Evolutionary conservation across 495 filamentous ascomycete species (phyloP).

Genomic region (Penicillium nucicola): DNA sequence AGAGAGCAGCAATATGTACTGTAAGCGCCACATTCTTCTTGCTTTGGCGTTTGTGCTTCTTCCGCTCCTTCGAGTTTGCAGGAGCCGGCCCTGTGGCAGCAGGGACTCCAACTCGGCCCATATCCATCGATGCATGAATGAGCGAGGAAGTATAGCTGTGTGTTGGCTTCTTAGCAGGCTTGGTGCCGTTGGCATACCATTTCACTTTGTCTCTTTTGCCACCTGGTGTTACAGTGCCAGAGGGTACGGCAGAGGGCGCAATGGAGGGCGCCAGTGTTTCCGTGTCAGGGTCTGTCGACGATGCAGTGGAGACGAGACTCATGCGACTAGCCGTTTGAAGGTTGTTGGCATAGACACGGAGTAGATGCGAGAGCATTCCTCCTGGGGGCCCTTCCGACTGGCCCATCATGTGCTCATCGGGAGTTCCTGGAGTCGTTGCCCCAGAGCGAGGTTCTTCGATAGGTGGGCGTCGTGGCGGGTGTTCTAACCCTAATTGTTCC

Average conservation of each 20-base stretch:
- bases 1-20: conserved; percentile 81
- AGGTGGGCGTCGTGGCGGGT: not conserved
- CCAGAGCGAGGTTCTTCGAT: conserved; percentile 12
- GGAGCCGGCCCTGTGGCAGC: conserved; percentile 27
- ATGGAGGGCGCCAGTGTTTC: too few species aligned
- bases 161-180: conserved; percentile 41
- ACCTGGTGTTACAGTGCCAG: conserved; percentile 15
- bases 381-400: conserved; percentile 17
- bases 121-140: conserved; percentile 48
- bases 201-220: conserved; percentile 34
- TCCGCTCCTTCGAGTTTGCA: conserved; percentile 25
- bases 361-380: conserved; percentile 24
- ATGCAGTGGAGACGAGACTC: conserved; percentile 18
- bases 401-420: conserved; percentile 16
- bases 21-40: conserved; percentile 64
- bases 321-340: conserved; percentile 18
- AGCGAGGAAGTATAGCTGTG: conserved; percentile 44
- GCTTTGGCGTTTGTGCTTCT: conserved; percentile 29
- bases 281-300: conserved; percentile 17
- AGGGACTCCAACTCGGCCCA: conserved; percentile 27
- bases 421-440: conserved; percentile 12
- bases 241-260: not conserved
- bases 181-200: conserved; percentile 28
- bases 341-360: conserved; percentile 29
- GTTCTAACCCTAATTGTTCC: conserved; percentile 17